A percentile compares a stretch with the other conserved stretches of the same genome.
These are phyloP conservation scores for Toxicodendron radicans DNA, from an alignment of 345 rosid genomes.

Conservation along the genomic window DNA sequence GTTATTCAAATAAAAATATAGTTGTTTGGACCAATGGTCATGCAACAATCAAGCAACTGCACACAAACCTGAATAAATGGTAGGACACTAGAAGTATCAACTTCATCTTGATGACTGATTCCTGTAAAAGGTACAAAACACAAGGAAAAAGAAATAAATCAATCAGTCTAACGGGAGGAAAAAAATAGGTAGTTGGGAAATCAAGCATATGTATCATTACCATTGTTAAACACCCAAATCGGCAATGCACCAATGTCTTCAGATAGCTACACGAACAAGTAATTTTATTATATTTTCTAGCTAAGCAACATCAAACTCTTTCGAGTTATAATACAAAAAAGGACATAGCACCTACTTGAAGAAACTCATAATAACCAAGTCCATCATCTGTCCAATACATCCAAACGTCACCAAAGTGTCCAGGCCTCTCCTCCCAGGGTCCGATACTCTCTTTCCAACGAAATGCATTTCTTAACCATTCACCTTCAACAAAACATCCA, in stretches of 20 bases:
- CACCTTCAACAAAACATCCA: constrained; percentile 98
- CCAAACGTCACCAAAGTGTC: constrained; percentile 98
- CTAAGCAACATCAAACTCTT: no score
- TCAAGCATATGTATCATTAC: constrained; percentile 35
- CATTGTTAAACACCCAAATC: constrained; percentile 95
- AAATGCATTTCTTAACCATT: constrained; percentile 93
- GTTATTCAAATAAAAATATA: background rate
- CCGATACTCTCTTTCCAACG: constrained; percentile 95
- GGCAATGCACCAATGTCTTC: constrained; percentile 89
- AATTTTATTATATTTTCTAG: no score
- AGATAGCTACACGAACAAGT: no score
- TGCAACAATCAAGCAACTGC: constrained; percentile 9
- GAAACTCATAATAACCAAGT: constrained; percentile 82
- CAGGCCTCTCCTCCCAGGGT: constrained; percentile 99
- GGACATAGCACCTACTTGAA: constrained; percentile 50
- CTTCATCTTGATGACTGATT: constrained; percentile 85
- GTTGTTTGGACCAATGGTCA: background rate
- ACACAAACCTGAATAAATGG: constrained; percentile 88
- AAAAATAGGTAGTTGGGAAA: background rate
- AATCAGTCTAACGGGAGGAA: background rate
- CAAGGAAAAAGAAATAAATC: constrained; percentile 18
- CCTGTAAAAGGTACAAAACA: constrained; percentile 47
- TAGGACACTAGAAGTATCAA: constrained; percentile 52
- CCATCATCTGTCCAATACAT: constrained; percentile 98
- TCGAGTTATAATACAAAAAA: no score